Conservation (phyloP, 495 filamentous ascomycete genomes). For the Amorphotheca resinae region DNA sequence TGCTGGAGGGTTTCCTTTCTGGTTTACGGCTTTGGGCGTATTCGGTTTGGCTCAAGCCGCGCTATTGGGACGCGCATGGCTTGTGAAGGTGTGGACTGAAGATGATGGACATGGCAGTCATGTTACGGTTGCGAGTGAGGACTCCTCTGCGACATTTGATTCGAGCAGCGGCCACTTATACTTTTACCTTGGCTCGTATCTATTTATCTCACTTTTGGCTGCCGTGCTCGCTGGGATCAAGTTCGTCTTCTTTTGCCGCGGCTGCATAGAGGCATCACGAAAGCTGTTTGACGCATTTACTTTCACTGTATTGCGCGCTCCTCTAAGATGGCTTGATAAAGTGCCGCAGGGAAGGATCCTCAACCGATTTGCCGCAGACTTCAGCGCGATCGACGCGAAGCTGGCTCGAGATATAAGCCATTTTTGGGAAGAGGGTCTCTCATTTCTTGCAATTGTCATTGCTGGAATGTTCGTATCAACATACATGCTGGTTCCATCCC, state of each 20-base stretch:
- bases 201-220: constrained; percentile 31
- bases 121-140: constrained; percentile 8
- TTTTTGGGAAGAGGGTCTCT: constrained; percentile 24
- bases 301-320: constrained; percentile 37
- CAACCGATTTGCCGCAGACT: constrained; percentile 50
- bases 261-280: neutral
- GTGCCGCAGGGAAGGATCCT: constrained; percentile 46
- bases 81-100: constrained; percentile 58
- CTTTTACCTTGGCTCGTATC: constrained; percentile 57
- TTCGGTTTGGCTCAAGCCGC: constrained; percentile 36
- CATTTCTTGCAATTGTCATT: constrained; percentile 26
- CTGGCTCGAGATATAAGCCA: constrained; percentile 32
- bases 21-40: constrained; percentile 39
- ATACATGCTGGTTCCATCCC: constrained; percentile 28
- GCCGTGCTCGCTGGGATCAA: neutral
- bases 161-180: constrained; percentile 24
- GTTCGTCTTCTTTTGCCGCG: neutral
- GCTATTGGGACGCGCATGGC: constrained; percentile 41
- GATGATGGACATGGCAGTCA: constrained; percentile 24
- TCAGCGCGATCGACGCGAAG: constrained; percentile 38
- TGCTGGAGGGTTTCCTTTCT: constrained; percentile 52
- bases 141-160: constrained; percentile 4
- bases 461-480: constrained; percentile 28
- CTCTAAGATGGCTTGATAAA: constrained; percentile 48
- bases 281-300: constrained; percentile 34